Base-by-base conservation (phyloP, 306 rosid species). In the Cucurbita argyrosperma region DNA sequence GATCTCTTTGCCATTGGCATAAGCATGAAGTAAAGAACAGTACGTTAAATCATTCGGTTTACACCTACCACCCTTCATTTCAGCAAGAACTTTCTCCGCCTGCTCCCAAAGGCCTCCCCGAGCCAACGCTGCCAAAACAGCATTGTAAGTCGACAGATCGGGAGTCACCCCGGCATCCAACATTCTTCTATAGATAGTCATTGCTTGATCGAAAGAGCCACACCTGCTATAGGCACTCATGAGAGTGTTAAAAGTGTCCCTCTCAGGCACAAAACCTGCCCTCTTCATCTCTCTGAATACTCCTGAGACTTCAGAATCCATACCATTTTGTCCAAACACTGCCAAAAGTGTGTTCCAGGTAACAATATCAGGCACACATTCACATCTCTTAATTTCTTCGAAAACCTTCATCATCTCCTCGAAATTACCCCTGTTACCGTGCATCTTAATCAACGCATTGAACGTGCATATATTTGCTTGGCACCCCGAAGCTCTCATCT, bases 301-400 rank as follows among this genome's bases (percentile, higher is more conserved):
- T 70, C 90, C 90, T 0, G 97, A 89, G 30, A 94, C 92, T 72
- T 94, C 92, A 0, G 87, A 82, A 71, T 88, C 92, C 97, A 94
- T 86, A 77, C 89, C 92, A 23, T 89, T 94, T 47, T 86, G 96
- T 72, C 98, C 98, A 83, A 90, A 94, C 47, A 94, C 98, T 1
- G 97, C 88, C 82, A 94, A 77, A 66, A 94, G 94, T 14, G 97
- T 86, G 83, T 93, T 93, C 97, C 98, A 93, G 62, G 97, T 90
- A 79, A 89, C 98, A 82, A 93, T 89, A 77, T 90, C 94, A 8
- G 98, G 96, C 46, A 78, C 72, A 72, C 89, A 90, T 52, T 77
- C 82, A 80, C 83, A 86, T 18, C 30, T 57, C 79, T 84, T 86
- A 59, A 90, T 86, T 79, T 90, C 92, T 52, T 88, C 97, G 58